Conservation (phyloP, 169 alveolate species). For the Babesia divergens region DNA sequence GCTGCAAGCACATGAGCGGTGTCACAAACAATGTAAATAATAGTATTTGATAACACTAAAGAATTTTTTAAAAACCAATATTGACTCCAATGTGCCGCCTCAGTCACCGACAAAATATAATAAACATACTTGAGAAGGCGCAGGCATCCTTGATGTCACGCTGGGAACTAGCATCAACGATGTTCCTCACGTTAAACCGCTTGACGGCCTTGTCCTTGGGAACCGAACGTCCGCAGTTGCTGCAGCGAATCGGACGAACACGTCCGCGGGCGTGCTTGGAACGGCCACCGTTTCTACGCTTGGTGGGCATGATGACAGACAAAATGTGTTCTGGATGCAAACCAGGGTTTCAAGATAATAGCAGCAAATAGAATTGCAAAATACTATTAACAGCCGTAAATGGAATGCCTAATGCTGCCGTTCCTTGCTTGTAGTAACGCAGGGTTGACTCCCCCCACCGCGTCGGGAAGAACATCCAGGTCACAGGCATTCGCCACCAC, state of each 20-base stretch:
- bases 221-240: slow-evolving; percentile 97
- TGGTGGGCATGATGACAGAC: slow-evolving; percentile 90
- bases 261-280: slow-evolving; percentile 99
- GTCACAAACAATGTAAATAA: not conserved
- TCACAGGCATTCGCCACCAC: not conserved
- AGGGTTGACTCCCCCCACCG: slow-evolving; percentile 21
- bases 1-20: slow-evolving; percentile 44
- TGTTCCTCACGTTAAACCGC: slow-evolving; percentile 96
- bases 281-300: slow-evolving; percentile 99
- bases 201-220: slow-evolving; percentile 99
- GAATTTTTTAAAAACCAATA: not conserved
- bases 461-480: not conserved
- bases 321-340: not conserved
- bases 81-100: too few relatives aligned
- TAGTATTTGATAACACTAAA: not conserved
- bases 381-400: not conserved
- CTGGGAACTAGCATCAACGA: slow-evolving; percentile 98
- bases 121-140: slow-evolving; percentile 79
- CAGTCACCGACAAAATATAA: slow-evolving; percentile 34
- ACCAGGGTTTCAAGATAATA: not conserved
- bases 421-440: slow-evolving; percentile 7
- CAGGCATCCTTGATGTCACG: slow-evolving; percentile 96
- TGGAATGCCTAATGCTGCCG: not conserved
- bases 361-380: not conserved
- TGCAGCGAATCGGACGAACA: slow-evolving; percentile 94